Percentiles rank a stretch among this genome's conserved stretches.
Conservation (phyloP, 2,329 filamentous ascomycete genomes). For the Calonectria leucothoes region DNA sequence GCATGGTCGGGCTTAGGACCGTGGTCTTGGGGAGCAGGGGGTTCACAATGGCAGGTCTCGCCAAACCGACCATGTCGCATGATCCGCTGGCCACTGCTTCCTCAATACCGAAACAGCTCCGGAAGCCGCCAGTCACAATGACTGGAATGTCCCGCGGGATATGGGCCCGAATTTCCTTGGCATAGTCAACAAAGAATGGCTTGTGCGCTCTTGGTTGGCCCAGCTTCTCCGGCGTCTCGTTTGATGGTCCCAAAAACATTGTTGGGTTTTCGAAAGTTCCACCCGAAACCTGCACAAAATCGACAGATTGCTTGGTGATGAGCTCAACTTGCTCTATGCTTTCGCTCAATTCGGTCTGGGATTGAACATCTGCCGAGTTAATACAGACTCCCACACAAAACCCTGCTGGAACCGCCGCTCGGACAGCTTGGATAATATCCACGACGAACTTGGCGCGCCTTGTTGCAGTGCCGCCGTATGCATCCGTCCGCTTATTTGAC, state of each 20-base stretch:
- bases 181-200: slow-evolving; percentile 76
- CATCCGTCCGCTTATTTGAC: not conserved
- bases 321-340: slow-evolving; percentile 67
- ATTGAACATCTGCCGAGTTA: slow-evolving; percentile 66
- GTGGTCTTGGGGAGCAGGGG: slow-evolving; percentile 48
- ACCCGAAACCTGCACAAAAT: slow-evolving; percentile 76
- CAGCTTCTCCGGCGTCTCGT: slow-evolving; percentile 34
- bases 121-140: slow-evolving; percentile 73
- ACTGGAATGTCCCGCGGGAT: slow-evolving; percentile 58
- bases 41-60: slow-evolving; percentile 50
- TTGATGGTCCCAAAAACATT: slow-evolving; percentile 47
- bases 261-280: slow-evolving; percentile 66
- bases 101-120: slow-evolving; percentile 56
- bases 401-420: not conserved
- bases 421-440: not conserved
- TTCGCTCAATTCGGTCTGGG: slow-evolving; percentile 56
- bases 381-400: not conserved
- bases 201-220: slow-evolving; percentile 62
- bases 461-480: not conserved
- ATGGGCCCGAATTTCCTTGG: slow-evolving; percentile 56
- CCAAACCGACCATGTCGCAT: slow-evolving; percentile 55
- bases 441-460: not conserved
- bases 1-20: slow-evolving; percentile 1
- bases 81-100: slow-evolving; percentile 47
- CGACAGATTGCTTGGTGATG: slow-evolving; percentile 61